Evolutionary conservation across 179 eudicot genomes (phyloP).

Genomic region (Silene noctiflora): DNA sequence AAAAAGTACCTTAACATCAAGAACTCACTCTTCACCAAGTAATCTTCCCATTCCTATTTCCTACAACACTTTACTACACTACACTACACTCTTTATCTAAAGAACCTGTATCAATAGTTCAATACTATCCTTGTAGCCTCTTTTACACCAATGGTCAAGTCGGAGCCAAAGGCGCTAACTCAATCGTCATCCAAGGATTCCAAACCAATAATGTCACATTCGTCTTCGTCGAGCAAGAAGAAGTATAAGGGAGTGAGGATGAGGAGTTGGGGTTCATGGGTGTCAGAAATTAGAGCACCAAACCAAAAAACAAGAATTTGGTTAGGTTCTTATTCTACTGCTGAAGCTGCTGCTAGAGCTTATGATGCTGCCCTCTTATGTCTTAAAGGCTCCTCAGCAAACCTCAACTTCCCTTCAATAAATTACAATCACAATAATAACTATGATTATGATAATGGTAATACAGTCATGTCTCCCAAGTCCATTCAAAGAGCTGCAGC

Average conservation of each 20-base stretch:
- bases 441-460: background rate
- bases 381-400: slow-evolving; percentile 77
- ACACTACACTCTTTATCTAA: background rate
- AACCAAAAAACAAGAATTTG: slow-evolving; percentile 87
- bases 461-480: slow-evolving; percentile 55
- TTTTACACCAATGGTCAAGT: slow-evolving; percentile 37
- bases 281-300: slow-evolving; percentile 86
- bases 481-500: slow-evolving; percentile 76
- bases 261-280: slow-evolving; percentile 99
- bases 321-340: slow-evolving; percentile 87
- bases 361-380: slow-evolving; percentile 91
- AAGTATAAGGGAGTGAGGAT: slow-evolving; percentile 89
- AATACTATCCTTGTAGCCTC: background rate
- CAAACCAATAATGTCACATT: background rate
- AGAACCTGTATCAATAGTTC: background rate
- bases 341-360: slow-evolving; percentile 97
- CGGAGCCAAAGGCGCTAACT: slow-evolving; percentile 42
- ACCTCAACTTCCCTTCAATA: slow-evolving; percentile 66
- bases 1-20: slow-evolving; percentile 13
- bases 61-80: background rate
- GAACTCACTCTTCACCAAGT: background rate
- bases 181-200: slow-evolving; percentile 22
- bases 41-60: background rate
- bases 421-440: slow-evolving; percentile 8
- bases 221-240: slow-evolving; percentile 37